Evolutionary conservation across 768 basidiomycete genomes (phyloP), one percentile per base, ranked within the genome.

Genomic region (Russula emetica): DNA sequence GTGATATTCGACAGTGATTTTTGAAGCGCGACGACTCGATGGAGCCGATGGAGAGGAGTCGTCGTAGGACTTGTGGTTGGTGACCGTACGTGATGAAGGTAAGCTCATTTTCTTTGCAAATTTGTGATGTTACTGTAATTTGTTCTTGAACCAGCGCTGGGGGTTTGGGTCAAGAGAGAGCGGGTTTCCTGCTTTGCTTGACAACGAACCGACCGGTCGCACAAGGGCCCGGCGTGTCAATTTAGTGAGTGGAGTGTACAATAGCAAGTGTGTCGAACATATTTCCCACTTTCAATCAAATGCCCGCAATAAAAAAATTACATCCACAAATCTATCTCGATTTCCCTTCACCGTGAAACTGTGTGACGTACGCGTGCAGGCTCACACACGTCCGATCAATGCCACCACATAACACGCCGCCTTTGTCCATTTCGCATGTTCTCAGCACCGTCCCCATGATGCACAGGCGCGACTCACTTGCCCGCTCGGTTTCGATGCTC

Each of bases 1-100:
- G 76, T 88, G 85, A 73, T 89, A 87, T 71, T 92, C 87, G 73
- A 92, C 79, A 18, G 87, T 85, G 60, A 68, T 63, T 60, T 67
- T 67, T 38, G 67, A 68, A 14, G 55, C 38, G 22, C 67, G 67
- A 55, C 67, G 67, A 56, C 52, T 67, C 7, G 61, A 56, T 32
- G 65, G 47, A 44, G 40, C 60, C 16, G 64, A 32, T 30, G 64
- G 34, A 24, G 67, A 54, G 60, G 61, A 50, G n/a, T 57, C 32
- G 55, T 66, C 65, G 60, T 58, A 66, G 32, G 67, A 60, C 16
- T 68, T 68, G 54, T 61, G 65, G 67, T 68, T 67, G 61, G 51
- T 61, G 55, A 55, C 60, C 26, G 65, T 56, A 47, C 64, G 66
- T 66, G 66, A 57, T 16, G 66, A 68, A 45, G 61, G 59, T 18